Evolutionary conservation across 345 rosid species (phyloP).

Genomic region (Linum lewisii): DNA sequence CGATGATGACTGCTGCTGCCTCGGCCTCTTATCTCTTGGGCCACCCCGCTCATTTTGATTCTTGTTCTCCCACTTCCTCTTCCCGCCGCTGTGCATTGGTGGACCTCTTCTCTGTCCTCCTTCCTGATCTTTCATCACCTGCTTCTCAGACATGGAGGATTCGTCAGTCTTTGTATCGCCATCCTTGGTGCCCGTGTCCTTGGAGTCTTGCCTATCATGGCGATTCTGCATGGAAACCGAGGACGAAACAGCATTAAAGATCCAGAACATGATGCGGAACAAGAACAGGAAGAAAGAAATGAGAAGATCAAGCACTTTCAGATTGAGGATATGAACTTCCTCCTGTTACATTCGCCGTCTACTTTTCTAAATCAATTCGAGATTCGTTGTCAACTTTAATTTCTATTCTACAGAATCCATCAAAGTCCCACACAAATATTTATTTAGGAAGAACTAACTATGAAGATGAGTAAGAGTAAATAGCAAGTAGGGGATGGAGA

Average conservation of each 20-base stretch:
- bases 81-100: slow-evolving; percentile 2
- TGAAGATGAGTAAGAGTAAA: not conserved
- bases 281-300: too few relatives aligned
- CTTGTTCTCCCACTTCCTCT: slow-evolving; percentile 15
- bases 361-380: too few relatives aligned
- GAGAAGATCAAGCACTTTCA: not conserved
- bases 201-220: slow-evolving; percentile 38
- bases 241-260: not conserved
- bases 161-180: slow-evolving; percentile 10
- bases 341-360: too few relatives aligned
- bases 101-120: not conserved
- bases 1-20: not conserved
- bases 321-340: not conserved
- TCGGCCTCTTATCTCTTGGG: not conserved
- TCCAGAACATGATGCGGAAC: too few relatives aligned
- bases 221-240: slow-evolving; percentile 46
- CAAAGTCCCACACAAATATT: not conserved
- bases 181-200: slow-evolving; percentile 23
- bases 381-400: not conserved
- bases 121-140: not conserved
- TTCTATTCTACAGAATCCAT: not conserved
- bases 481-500: slow-evolving; percentile 2
- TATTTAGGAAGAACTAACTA: not conserved
- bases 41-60: not conserved
- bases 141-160: slow-evolving; percentile 6